phyloP scores from a whole-genome alignment of 2,329 filamentous ascomycete genomes.

The Talaromyces sp. region DNA sequence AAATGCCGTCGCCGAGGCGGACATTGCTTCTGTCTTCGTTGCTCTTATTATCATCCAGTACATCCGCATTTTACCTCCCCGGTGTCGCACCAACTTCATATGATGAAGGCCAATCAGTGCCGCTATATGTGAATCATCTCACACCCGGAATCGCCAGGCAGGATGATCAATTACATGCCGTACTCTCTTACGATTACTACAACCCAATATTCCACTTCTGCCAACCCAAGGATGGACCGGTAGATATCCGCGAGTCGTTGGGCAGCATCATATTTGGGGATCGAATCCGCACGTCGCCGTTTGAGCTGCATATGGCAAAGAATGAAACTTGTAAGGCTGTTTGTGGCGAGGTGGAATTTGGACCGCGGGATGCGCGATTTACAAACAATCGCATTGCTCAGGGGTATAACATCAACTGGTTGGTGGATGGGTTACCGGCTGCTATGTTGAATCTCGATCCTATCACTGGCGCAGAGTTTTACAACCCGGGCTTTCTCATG shows the following conservation, averaged over 20 bases:
- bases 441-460: slow-evolving; percentile 78
- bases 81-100: slow-evolving; percentile 95
- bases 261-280: slow-evolving; percentile 97
- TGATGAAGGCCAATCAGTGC: slow-evolving; percentile 72
- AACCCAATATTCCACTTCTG: slow-evolving; percentile 86
- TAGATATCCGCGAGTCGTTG: slow-evolving; percentile 80
- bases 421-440: slow-evolving; percentile 89
- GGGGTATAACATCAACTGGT: slow-evolving; percentile 90
- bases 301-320: slow-evolving; percentile 77
- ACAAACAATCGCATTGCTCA: slow-evolving; percentile 78
- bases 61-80: slow-evolving; percentile 85
- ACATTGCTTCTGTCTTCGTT: slow-evolving; percentile 29
- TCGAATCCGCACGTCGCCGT: slow-evolving; percentile 93
- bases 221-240: slow-evolving; percentile 68
- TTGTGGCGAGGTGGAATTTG: slow-evolving; percentile 66
- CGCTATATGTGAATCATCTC: slow-evolving; percentile 88
- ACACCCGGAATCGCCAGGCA: slow-evolving; percentile 75
- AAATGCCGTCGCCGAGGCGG: slow-evolving; percentile 37
- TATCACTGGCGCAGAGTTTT: slow-evolving; percentile 73
- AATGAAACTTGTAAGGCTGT: slow-evolving; percentile 85
- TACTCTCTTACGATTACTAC: slow-evolving; percentile 96
- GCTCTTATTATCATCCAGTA: slow-evolving; percentile 33
- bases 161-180: slow-evolving; percentile 82
- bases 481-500: slow-evolving; percentile 86
- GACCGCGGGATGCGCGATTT: slow-evolving; percentile 67